Conservation (phyloP, 805 yeast species). For the Yamadazyma scolyti region DNA sequence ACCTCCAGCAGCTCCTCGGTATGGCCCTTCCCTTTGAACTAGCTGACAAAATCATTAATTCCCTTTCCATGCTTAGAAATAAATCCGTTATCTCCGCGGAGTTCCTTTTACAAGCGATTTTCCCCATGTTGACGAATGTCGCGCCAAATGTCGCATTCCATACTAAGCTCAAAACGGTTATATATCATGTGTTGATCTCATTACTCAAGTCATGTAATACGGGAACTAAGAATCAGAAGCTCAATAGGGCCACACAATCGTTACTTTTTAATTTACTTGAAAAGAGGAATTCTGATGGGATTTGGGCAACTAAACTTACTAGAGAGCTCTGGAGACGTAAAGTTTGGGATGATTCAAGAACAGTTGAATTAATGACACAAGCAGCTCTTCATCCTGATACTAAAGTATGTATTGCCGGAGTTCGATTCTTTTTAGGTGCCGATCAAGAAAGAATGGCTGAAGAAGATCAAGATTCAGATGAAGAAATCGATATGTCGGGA, state of each 20-base stretch:
- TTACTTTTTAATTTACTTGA: slow-evolving; percentile 82
- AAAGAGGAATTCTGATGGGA: slow-evolving; percentile 70
- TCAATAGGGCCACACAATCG: slow-evolving; percentile 90
- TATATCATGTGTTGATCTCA: slow-evolving; percentile 74
- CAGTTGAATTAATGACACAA: slow-evolving; percentile 97
- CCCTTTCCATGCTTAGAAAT: slow-evolving; percentile 86
- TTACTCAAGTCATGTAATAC: slow-evolving; percentile 79
- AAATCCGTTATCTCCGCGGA: slow-evolving; percentile 79
- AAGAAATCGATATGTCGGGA: slow-evolving; percentile 64
- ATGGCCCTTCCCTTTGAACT: slow-evolving; percentile 78
- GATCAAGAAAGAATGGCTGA: slow-evolving; percentile 91
- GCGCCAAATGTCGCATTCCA: slow-evolving; percentile 63
- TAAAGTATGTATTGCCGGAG: slow-evolving; percentile 88
- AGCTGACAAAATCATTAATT: slow-evolving; percentile 87
- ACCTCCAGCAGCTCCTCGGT: slow-evolving; percentile 61
- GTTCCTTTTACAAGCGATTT: slow-evolving; percentile 74
- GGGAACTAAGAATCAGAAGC: slow-evolving; percentile 84
- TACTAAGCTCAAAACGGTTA: slow-evolving; percentile 78
- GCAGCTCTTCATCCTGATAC: slow-evolving; percentile 86
- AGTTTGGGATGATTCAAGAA: slow-evolving; percentile 95
- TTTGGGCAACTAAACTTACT: slow-evolving; percentile 95
- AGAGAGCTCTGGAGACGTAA: slow-evolving; percentile 97
- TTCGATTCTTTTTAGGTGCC: slow-evolving; percentile 87
- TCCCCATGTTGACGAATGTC: slow-evolving; percentile 65
- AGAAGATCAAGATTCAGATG: slow-evolving; percentile 65